Conservation (phyloP, 2,329 filamentous ascomycete genomes). For the Capronia coronata region DNA sequence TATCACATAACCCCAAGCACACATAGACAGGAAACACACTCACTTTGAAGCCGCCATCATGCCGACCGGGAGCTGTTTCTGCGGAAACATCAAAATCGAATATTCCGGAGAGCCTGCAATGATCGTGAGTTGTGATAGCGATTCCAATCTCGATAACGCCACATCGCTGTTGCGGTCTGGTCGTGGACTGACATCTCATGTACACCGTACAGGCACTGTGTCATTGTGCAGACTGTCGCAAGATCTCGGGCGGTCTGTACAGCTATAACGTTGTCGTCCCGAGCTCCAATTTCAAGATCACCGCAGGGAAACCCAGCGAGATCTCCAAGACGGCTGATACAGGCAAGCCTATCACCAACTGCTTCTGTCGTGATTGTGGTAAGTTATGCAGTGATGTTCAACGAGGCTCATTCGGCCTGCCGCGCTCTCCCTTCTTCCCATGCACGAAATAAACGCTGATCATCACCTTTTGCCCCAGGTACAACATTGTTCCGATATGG, state of each 20-base stretch:
- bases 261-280: conserved; percentile 33
- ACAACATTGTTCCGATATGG: conserved; percentile 29
- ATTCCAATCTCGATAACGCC: background rate
- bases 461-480: background rate
- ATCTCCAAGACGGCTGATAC: conserved; percentile 34
- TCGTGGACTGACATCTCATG: background rate
- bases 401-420: too few species aligned
- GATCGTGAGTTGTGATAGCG: conserved; percentile 26
- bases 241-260: conserved; percentile 33
- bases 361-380: conserved; percentile 37
- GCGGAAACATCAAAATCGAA: conserved; percentile 35
- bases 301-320: conserved; percentile 33
- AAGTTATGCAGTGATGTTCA: conserved; percentile 1
- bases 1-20: too few species aligned
- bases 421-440: too few species aligned
- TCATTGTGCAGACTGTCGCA: conserved; percentile 38
- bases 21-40: too few species aligned
- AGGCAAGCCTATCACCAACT: conserved; percentile 34
- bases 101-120: conserved; percentile 31
- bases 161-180: too few species aligned
- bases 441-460: background rate
- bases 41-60: conserved; percentile 13
- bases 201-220: conserved; percentile 33
- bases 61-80: conserved; percentile 34
- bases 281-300: conserved; percentile 29